Evolutionary conservation across 306 rosid genomes (phyloP), one percentile per base, ranked within the genome.

Genomic region (Dicorynia guianensis): DNA sequence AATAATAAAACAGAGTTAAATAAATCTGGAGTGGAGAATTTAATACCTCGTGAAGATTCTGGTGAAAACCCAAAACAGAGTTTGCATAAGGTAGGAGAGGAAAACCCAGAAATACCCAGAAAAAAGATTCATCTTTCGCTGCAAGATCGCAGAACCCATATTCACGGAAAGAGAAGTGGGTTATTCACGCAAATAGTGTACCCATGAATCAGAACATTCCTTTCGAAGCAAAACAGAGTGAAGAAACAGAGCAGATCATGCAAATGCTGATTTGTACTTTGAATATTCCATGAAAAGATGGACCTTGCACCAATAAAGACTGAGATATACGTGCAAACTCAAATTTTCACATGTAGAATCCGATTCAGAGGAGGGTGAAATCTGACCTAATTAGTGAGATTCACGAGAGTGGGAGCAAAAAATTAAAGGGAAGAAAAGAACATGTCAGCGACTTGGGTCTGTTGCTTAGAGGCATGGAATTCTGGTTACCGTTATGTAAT

Each of bases 371-470:
- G 93, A 87, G 66, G 86, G 59, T 82, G 94, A 90, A 87, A 86
- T 87, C 75, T 69, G 79, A 91, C 93, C 95, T 88, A 87, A 85
- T 75, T 7, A 5, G 62, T 17, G 84, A 67, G 70, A 67, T 36
- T 70, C 7, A 49, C 6, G 79, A 74, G 76, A 72, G 63, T 65
- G 14, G 60, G 66, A 80, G 72, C 67, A 38, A 49, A 70, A 75
- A 34, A 77, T 25, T 25, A 20, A 4, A 14, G 67, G 17, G 78
- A 36, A 63, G 97, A 92, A 87, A 95, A 87, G 78, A 88, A 92
- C 98, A 69, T 88, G 88, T 73, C 82, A 94, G 93, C 96, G 85
- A 88, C 89, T 78, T 38, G 78, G 82, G 82, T 73, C 75, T 63
- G 30, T 88, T 90, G 94, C 93, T 89, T 93, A 71, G 85, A 85